Percentiles rank a stretch among this genome's conserved stretches.
phyloP scores from a whole-genome alignment of 805 yeast species.

The Yarrowia yakushimensis region DNA sequence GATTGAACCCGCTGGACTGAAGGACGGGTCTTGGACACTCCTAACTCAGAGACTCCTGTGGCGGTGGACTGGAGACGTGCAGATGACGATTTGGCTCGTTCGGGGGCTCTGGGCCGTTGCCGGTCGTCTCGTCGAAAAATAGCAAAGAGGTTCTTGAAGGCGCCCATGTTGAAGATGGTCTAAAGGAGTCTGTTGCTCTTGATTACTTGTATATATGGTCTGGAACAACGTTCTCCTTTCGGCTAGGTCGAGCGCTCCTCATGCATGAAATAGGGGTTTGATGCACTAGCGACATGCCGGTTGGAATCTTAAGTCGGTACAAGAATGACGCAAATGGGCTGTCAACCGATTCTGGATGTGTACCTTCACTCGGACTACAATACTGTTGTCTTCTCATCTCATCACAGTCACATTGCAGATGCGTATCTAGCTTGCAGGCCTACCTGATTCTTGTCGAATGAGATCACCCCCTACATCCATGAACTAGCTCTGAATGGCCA shows the following conservation, averaged over 20 bases:
- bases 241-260: not conserved
- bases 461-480: no score
- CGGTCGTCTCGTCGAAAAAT: conserved; percentile 7
- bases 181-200: not conserved
- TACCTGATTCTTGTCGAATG: no score
- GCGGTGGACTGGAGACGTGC: not conserved
- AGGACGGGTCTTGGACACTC: not conserved
- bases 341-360: no score
- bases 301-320: not conserved
- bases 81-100: conserved; percentile 13
- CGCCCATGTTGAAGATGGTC: not conserved
- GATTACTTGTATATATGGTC: not conserved
- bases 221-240: not conserved
- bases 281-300: not conserved
- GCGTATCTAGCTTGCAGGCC: no score
- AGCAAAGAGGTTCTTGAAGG: not conserved
- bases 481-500: not conserved
- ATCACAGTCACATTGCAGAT: no score
- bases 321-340: not conserved
- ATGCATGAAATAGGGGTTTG: conserved; percentile 19
- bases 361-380: no score
- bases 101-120: conserved; percentile 7
- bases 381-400: no score
- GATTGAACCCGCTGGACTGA: not conserved
- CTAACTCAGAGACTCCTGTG: not conserved